These are phyloP conservation scores for Mycena filopes DNA, from an alignment of 768 basidiomycete species.

Conservation along the genomic window DNA sequence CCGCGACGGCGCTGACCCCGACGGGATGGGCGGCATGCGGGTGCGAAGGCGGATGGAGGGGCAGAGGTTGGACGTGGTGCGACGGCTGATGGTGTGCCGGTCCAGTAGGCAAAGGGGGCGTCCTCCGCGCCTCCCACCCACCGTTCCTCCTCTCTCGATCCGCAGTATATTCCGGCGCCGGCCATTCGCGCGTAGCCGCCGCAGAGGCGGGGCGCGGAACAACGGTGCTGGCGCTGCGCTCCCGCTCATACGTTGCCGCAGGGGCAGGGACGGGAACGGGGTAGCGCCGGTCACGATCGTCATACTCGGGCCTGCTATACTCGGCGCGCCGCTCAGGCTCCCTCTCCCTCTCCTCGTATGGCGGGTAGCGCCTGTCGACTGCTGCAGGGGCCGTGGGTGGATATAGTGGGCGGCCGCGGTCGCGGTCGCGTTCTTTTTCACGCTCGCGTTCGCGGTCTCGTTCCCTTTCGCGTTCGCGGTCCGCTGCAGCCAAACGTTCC, in stretches of 20 bases:
- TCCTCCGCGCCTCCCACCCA: constrained; percentile 21
- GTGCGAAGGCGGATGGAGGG: constrained; percentile 22
- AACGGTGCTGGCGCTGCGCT: constrained; percentile 18
- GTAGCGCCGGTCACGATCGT: constrained; percentile 28
- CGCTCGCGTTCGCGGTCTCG: constrained; percentile 21
- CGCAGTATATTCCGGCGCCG: constrained; percentile 6
- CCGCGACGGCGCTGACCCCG: constrained; percentile 27
- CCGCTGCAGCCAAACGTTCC: neutral
- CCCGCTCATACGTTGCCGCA: constrained; percentile 13
- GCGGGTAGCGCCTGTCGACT: constrained; percentile 14
- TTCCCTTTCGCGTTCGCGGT: constrained; percentile 11
- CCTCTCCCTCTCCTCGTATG: constrained; percentile 23
- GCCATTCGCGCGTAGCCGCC: constrained; percentile 8
- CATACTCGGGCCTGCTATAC: constrained; percentile 26
- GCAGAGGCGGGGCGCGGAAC: constrained; percentile 4
- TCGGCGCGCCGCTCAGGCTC: constrained; percentile 27
- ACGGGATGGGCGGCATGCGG: constrained; percentile 27
- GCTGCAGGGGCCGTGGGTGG: neutral
- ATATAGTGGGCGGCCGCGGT: constrained; percentile 2
- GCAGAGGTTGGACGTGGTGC: constrained; percentile 2
- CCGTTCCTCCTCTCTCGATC: constrained; percentile 11
- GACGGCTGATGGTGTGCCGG: neutral
- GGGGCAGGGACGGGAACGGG: constrained; percentile 2
- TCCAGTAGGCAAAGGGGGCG: neutral
- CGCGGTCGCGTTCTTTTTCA: constrained; percentile 23